Percentiles rank a stretch among this genome's conserved stretches.
These are phyloP conservation scores for Salvia sclarea DNA, from an alignment of 305 asterid genomes.

Conservation along the genomic window DNA sequence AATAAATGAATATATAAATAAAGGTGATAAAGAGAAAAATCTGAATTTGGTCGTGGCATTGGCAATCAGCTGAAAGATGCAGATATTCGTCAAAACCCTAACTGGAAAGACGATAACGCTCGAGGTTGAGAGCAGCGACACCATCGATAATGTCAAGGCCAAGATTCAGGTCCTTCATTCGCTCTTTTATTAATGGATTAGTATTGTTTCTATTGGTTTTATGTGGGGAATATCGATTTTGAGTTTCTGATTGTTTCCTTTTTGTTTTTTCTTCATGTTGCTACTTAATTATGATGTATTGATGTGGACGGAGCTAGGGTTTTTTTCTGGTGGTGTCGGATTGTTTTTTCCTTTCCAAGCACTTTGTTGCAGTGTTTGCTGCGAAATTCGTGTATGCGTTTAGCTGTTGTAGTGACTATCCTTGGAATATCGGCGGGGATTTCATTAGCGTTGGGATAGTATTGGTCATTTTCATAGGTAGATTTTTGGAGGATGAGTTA, in stretches of 20 bases:
- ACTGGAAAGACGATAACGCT: slow-evolving; percentile 54
- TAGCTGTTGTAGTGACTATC: not conserved
- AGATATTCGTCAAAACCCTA: slow-evolving; percentile 59
- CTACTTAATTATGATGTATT: slow-evolving; percentile 4
- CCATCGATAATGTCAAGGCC: slow-evolving; percentile 53
- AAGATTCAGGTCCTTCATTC: slow-evolving; percentile 44
- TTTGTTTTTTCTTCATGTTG: not conserved
- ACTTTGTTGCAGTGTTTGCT: not conserved
- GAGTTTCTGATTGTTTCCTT: not conserved
- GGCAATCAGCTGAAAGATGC: slow-evolving; percentile 36
- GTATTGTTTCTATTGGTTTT: not conserved
- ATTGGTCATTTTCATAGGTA: not conserved
- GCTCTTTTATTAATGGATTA: not conserved
- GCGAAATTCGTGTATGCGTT: not conserved
- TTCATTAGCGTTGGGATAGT: not conserved
- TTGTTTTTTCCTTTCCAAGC: not conserved
- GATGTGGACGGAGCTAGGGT: slow-evolving; percentile 20
- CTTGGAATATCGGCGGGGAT: not conserved
- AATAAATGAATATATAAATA: not conserved
- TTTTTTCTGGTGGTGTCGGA: slow-evolving; percentile 6
- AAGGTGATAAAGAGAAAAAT: not conserved
- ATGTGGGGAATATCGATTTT: not conserved
- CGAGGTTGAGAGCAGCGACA: slow-evolving; percentile 56
- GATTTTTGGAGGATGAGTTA: not conserved
- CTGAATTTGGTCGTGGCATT: not conserved